These are phyloP conservation scores for Hypoxylon sp. DNA, from an alignment of 2,329 filamentous ascomycete genomes.

Conservation along the genomic window DNA sequence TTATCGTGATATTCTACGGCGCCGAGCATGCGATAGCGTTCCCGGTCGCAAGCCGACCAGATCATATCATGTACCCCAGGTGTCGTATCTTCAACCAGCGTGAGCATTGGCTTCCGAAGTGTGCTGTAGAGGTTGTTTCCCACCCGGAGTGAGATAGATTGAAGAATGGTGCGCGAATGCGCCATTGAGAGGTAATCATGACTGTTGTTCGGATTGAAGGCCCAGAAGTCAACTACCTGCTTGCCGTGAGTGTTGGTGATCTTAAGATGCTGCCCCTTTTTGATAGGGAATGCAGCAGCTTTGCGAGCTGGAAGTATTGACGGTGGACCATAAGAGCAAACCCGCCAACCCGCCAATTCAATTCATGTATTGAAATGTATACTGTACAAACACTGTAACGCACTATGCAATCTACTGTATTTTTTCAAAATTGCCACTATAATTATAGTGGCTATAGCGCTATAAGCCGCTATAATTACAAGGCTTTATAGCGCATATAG, in stretches of 20 bases:
- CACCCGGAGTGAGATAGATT: background rate
- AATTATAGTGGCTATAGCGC: too few species aligned
- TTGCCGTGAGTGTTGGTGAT: background rate
- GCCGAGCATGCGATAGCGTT: background rate
- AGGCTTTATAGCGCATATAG: too few species aligned
- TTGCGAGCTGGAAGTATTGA: background rate
- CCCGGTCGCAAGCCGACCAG: background rate
- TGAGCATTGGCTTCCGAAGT: background rate
- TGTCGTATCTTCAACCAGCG: background rate
- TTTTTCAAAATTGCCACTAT: background rate
- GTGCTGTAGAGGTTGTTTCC: background rate
- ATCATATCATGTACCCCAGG: background rate
- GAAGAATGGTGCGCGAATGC: background rate
- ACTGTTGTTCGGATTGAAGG: background rate
- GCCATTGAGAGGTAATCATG: background rate
- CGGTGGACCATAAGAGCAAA: too few species aligned
- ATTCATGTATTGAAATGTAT: too few species aligned
- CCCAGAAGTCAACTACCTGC: background rate
- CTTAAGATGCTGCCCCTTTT: background rate
- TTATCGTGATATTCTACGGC: background rate
- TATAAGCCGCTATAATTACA: too few species aligned
- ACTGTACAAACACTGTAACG: too few species aligned
- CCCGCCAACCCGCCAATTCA: too few species aligned
- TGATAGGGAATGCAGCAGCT: background rate
- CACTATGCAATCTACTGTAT: too few species aligned